Base-by-base conservation (phyloP, 169 alveolate genomes). In the Plasmodium malariae region DNA sequence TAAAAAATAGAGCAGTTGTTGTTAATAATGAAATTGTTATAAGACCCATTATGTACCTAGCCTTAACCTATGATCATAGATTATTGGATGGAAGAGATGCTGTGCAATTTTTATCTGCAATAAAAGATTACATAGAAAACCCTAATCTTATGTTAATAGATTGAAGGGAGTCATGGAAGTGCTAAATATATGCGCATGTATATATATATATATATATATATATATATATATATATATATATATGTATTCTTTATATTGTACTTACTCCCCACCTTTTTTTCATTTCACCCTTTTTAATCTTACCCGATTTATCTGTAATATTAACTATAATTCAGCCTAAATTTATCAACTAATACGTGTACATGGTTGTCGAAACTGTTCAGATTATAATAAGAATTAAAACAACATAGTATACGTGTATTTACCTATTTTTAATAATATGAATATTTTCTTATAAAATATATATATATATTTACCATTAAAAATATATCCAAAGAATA, bases 51-150 rank as follows among this genome's bases (percentile, higher is more conserved):
- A 98, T 98, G 99, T 93, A 67, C 95, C 91, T 98, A 45, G 99
- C 99, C 21, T 93, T 98, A 74, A 97, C 99, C 49, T 98, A 98
- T 94, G 99, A 98, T 89, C 99, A 98, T 96, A 96, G 99, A 76
- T 92, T 98, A 43, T 88, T 98, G 65, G 99, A 98, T 94, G 99
- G 99, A 57, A 95, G 98, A 89, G 99, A 98, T 88, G 99, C 99
- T 19, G 99, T 97, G 21, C 97, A 97, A 32, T 98, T 98, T 97
- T 94, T 98, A 45, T 94, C 96, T 86, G 93, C 96, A 70, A 95
- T 98, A 51, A 96, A 95, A 72, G 97, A 96, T 69, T 94, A 95
- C 78, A 96, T 98, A 45, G 99, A 98, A 95, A 98, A 97, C 93
- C 99, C 99, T 17, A 73, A 88, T 40, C 74, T 54, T 32, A 85